Conservation (phyloP, 306 rosid species). For the Betula pendula region DNA sequence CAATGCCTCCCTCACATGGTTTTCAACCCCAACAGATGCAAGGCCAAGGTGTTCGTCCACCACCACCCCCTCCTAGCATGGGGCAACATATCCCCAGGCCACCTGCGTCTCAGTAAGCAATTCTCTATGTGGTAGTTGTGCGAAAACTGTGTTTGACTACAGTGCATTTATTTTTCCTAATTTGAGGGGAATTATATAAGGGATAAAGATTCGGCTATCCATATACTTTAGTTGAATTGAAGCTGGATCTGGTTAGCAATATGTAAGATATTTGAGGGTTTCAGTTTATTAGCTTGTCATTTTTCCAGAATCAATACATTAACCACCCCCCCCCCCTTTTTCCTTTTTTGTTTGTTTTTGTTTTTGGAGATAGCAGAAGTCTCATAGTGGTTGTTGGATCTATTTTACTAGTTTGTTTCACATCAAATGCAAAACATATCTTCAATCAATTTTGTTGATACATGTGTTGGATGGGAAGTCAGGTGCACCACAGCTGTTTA, state of each 20-base stretch:
- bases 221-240: background rate
- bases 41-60: slow-evolving; percentile 51
- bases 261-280: background rate
- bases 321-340: no score
- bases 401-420: background rate
- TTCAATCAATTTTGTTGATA: background rate
- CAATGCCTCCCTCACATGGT: slow-evolving; percentile 79
- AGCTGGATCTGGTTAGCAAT: slow-evolving; percentile 2
- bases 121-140: background rate
- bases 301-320: background rate
- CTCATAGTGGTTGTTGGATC: background rate
- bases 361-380: background rate
- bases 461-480: no score
- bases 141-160: background rate
- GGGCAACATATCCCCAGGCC: slow-evolving; percentile 33
- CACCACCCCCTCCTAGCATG: slow-evolving; percentile 73
- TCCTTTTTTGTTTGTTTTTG: background rate
- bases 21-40: slow-evolving; percentile 62
- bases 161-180: background rate
- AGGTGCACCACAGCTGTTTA: no score
- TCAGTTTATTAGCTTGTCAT: background rate
- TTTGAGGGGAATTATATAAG: background rate
- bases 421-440: background rate
- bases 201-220: background rate
- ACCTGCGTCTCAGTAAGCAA: slow-evolving; percentile 8